Evolutionary conservation across 1,139 yeast species (phyloP), one percentile per base, ranked within the genome.

Genomic region (Saccharomycopsis crataegensis): DNA sequence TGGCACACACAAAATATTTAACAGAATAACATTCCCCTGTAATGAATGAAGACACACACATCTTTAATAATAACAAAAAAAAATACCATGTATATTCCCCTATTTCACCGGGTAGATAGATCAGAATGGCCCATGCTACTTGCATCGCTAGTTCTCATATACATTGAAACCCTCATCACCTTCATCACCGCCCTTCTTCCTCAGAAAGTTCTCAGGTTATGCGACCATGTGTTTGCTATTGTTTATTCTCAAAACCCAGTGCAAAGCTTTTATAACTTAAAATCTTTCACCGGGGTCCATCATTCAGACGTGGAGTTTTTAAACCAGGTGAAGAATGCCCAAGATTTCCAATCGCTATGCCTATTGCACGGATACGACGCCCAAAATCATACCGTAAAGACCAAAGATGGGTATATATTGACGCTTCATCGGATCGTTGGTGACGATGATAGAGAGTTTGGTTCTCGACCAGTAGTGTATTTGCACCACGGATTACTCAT

Each of bases 401-500:
- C 86, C 0, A 65, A 67, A 42, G 86, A 80, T 60, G 79, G 80
- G 36, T 80, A 78, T 59, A 58, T 80, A 45, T 67, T 80, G 16
- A 79, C 82, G 0, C 59, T 80, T 5, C 86, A 80, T 60, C 69
- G 85, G 36, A 72, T 80, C 22, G 68, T 60, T 53, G 70, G 46
- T 69, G 72, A 73, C 50, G 61, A 73, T 47, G 46, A 50, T 17
- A 42, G 48, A 14, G 37, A 60, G 72, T 11, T 59, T 57, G 14
- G 52, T 51, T 32, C 46, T 40, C 7, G 54, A 46, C 31, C 49
- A 61, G 83, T 83, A 1, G 83, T 85, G 0, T 89, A 86, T 63
- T 75, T 88, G 57, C 96, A 89, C 62, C 96, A 89, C 64, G 96
- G 96, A 0, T 72, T 89, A 53, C 74, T 89, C 61, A 89, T 89